Evolutionary conservation across 768 basidiomycete genomes (phyloP).

Genomic region (Lepiota brunneoincarnata): DNA sequence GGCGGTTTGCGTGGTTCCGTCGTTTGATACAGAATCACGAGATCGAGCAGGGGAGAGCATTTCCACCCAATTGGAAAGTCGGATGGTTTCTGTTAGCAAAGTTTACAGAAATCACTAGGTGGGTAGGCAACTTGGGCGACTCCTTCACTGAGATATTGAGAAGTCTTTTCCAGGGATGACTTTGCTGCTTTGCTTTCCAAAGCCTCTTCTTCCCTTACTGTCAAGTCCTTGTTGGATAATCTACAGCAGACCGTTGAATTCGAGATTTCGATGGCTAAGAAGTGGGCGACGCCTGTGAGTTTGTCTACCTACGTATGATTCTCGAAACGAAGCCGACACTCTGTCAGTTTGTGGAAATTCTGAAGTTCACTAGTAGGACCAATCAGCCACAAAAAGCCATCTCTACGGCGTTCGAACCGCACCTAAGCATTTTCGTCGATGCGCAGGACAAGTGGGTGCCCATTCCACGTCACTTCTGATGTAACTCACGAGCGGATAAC

Average conservation of each 20-base stretch:
- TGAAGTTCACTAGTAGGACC: conserved; percentile 48
- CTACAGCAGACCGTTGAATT: conserved; percentile 88
- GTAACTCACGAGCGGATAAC: neutral
- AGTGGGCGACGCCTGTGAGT: conserved; percentile 74
- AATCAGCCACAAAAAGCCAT: conserved; percentile 65
- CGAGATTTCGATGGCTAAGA: conserved; percentile 75
- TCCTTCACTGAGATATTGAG: neutral
- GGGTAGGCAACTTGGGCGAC: conserved; percentile 10
- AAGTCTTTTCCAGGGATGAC: conserved; percentile 61
- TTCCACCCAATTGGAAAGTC: conserved; percentile 85
- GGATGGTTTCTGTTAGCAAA: conserved; percentile 78
- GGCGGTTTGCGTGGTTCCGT: conserved; percentile 95
- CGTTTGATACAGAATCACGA: conserved; percentile 84
- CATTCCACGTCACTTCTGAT: neutral
- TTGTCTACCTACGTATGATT: conserved; percentile 1
- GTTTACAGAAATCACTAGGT: conserved; percentile 93
- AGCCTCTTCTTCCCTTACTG: conserved; percentile 65
- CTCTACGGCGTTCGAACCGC: conserved; percentile 87
- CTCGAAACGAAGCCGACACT: neutral
- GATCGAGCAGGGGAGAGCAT: conserved; percentile 78
- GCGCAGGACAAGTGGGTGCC: conserved; percentile 85
- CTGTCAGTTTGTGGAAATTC: conserved; percentile 60
- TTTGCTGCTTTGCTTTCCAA: conserved; percentile 79
- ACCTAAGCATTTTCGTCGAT: conserved; percentile 91
- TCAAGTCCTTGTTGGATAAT: conserved; percentile 80